Percentiles rank a stretch among this genome's conserved stretches.
Evolutionary conservation across 1,284 basidiomycete species (phyloP).

Genomic region (Cutaneotrichosporon sp.): DNA sequence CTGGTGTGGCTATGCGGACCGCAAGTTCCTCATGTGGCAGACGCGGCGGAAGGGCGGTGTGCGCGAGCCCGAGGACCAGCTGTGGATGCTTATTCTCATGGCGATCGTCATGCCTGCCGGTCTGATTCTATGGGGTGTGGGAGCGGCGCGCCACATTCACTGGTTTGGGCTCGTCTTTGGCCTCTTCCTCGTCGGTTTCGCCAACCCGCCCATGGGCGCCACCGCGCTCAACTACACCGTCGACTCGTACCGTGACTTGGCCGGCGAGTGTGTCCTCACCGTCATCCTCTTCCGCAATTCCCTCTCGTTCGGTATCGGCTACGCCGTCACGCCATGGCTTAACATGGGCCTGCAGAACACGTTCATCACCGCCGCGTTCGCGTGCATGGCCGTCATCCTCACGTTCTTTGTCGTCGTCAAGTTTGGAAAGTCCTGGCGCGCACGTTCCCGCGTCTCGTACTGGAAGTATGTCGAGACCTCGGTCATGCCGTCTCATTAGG

Average conservation of each 20-base stretch:
- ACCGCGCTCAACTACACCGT: slow-evolving; percentile 25
- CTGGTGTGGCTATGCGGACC: slow-evolving; percentile 15
- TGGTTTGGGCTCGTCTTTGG: slow-evolving; percentile 26
- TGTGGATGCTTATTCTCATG: slow-evolving; percentile 19
- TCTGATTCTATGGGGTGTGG: slow-evolving; percentile 29
- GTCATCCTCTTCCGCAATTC: slow-evolving; percentile 21
- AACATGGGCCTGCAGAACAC: slow-evolving; percentile 19
- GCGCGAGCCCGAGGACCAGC: slow-evolving; percentile 31
- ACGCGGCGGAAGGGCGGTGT: slow-evolving; percentile 22
- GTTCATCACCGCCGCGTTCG: slow-evolving; percentile 19
- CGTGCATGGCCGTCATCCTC: slow-evolving; percentile 16
- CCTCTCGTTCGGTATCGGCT: slow-evolving; percentile 14
- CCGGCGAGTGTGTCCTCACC: slow-evolving; percentile 21
- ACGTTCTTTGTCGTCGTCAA: slow-evolving; percentile 16
- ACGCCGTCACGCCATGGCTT: slow-evolving; percentile 24
- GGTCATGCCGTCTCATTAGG: slow-evolving; percentile 6
- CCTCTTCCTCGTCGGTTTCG: slow-evolving; percentile 17
- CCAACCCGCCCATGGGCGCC: slow-evolving; percentile 16
- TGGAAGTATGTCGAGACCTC: slow-evolving; percentile 19
- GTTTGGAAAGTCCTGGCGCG: slow-evolving; percentile 19
- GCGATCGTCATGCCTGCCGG: slow-evolving; percentile 24
- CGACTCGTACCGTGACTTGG: slow-evolving; percentile 27
- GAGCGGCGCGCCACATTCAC: slow-evolving; percentile 22
- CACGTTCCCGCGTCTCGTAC: slow-evolving; percentile 7
- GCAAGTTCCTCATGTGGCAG: slow-evolving; percentile 16